These are phyloP conservation scores for Coleophoma eucalyptorum DNA, from an alignment of 2,329 filamentous ascomycete species.

Conservation along the genomic window DNA sequence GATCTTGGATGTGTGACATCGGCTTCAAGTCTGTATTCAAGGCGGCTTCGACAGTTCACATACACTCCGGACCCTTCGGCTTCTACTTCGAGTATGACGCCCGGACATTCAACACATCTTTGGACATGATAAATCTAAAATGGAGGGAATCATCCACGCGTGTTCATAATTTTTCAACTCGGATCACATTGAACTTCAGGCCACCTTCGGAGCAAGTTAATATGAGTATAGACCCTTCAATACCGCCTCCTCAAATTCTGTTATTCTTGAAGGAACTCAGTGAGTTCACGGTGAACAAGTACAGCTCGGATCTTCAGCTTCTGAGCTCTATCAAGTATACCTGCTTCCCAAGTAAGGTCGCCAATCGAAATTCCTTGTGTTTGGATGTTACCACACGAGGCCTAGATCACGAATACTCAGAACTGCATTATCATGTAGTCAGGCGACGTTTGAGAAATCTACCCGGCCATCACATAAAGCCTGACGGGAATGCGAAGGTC, in stretches of 20 bases:
- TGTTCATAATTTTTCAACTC: slow-evolving; percentile 1
- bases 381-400: no score
- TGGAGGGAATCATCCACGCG: background rate
- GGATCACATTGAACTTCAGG: slow-evolving; percentile 1
- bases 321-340: no score
- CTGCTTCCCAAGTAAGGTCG: background rate
- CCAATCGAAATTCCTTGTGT: background rate
- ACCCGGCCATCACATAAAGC: no score
- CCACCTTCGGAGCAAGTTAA: background rate
- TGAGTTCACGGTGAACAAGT: no score
- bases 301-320: no score
- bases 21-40: slow-evolving; percentile 33
- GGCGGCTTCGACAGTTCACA: slow-evolving; percentile 28
- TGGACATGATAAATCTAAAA: slow-evolving; percentile 5
- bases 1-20: slow-evolving; percentile 28
- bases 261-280: slow-evolving; percentile 7
- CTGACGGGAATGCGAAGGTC: no score
- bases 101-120: background rate
- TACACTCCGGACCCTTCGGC: slow-evolving; percentile 28
- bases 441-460: no score
- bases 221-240: slow-evolving; percentile 1
- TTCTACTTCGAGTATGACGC: slow-evolving; percentile 14
- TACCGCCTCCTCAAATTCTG: slow-evolving; percentile 3
- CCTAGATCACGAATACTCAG: no score
- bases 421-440: no score